Conservation (phyloP, 495 filamentous ascomycete species). For the Xylaria intraflava region DNA sequence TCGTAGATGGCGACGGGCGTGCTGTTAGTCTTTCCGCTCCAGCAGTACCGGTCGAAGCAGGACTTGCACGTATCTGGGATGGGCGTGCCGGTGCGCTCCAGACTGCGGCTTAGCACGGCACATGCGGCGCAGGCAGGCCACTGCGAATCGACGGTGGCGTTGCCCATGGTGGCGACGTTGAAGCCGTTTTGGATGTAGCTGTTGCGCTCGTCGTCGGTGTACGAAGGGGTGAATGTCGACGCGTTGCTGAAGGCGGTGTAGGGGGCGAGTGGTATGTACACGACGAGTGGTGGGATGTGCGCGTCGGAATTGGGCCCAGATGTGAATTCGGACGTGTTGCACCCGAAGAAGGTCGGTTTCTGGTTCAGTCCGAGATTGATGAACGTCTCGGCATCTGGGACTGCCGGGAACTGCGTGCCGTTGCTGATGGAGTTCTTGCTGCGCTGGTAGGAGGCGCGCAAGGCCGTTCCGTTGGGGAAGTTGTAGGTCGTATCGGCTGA, state of each 20-base stretch:
- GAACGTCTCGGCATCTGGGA: conserved; percentile 83
- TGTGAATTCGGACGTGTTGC: conserved; percentile 63
- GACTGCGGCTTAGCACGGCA: conserved; percentile 71
- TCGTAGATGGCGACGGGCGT: conserved; percentile 28
- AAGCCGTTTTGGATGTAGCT: conserved; percentile 78
- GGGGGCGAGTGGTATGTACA: conserved; percentile 86
- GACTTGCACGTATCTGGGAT: conserved; percentile 60
- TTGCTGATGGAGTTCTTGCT: conserved; percentile 59
- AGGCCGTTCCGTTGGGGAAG: conserved; percentile 84
- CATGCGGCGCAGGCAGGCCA: conserved; percentile 84
- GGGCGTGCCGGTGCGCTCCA: conserved; percentile 56
- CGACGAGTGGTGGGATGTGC: conserved; percentile 58
- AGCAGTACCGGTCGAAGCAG: conserved; percentile 83
- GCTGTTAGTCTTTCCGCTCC: conserved; percentile 63
- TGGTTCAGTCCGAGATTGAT: conserved; percentile 79
- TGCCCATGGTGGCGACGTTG: conserved; percentile 73
- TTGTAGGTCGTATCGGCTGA: conserved; percentile 67
- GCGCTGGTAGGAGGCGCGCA: conserved; percentile 80
- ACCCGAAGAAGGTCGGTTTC: conserved; percentile 90
- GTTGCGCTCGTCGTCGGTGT: conserved; percentile 59
- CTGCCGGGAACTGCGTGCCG: conserved; percentile 73
- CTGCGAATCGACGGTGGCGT: conserved; percentile 60
- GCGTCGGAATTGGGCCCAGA: conserved; percentile 28
- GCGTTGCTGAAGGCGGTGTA: conserved; percentile 68
- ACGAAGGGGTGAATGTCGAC: conserved; percentile 61